Base-by-base conservation (phyloP, 805 yeast genomes). In the Yamadazyma insecticola region DNA sequence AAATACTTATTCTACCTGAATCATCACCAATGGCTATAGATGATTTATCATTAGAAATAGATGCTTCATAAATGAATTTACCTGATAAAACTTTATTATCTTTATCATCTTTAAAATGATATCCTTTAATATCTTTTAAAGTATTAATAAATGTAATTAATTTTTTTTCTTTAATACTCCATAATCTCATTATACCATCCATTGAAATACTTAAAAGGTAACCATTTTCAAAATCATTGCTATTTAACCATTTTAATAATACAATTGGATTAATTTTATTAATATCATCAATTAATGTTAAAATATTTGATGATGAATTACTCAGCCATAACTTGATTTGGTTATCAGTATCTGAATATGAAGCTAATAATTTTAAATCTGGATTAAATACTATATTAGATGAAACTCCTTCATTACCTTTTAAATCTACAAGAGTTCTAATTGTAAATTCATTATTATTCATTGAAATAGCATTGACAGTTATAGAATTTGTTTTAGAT, bases 241-340 rank as follows among this genome's bases (percentile, higher is more conserved):
- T 23, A 16, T 32, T 11, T 33, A 80, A 32, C 95, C 95, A 77
- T 28, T 64, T 48, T 6, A 78, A 62, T 13, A 16, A 62, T 68
- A 2, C 76, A 60, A 6, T 79, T 63, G 16, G 85, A 76, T 34
- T 77, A 72, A 1, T 74, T 62, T 49, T 81, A 2, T 28, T 25
- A 15, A 14, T 15, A 20, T 33, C 36, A 9, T 9, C 11, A 6
- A 29, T 24, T 13, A 31, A 23, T 2, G 20, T 17, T 5, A 28
- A 16, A 9, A 35, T 36, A 13, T 76, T 70, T 37, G 73, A 74
- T 15, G 73, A 57, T 19, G 77, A 72, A 16, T 70, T 70, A 22
- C 87, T 81, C 46, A 70, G 74, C 95, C 96, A 89, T 13, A 87
- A 63, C 43, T 85, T 72, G 6, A 88, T 67, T 0, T 72, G 63